phyloP scores from a whole-genome alignment of 1,139 yeast genomes.

The Saccharomyces hybrid region DNA sequence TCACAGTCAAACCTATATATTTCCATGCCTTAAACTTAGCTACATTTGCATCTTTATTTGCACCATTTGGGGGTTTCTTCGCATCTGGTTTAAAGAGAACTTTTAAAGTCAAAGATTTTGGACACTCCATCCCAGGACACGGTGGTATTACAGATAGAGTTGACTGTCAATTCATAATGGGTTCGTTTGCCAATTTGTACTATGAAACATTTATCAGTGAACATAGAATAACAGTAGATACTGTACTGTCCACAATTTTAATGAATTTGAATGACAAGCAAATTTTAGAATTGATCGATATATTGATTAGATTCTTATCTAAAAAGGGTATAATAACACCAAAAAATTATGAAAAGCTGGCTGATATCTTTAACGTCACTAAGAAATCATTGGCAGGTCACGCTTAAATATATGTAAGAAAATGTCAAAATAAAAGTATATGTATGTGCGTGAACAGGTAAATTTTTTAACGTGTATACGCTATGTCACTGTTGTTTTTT shows the following conservation, averaged over 20 bases:
- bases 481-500: background rate
- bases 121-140: constrained; percentile 93
- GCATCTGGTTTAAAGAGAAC: constrained; percentile 96
- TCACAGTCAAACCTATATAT: constrained; percentile 76
- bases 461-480: background rate
- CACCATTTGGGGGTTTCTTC: constrained; percentile 98
- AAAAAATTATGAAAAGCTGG: constrained; percentile 29
- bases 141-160: constrained; percentile 97
- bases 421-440: background rate
- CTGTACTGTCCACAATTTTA: constrained; percentile 66
- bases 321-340: constrained; percentile 45
- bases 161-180: constrained; percentile 98
- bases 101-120: constrained; percentile 89
- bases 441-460: background rate
- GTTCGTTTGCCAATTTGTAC: constrained; percentile 85
- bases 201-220: constrained; percentile 85
- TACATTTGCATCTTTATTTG: constrained; percentile 91
- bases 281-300: constrained; percentile 53
- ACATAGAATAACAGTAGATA: constrained; percentile 62
- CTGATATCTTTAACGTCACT: constrained; percentile 14
- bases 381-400: constrained; percentile 6
- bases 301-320: constrained; percentile 56
- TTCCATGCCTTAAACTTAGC: constrained; percentile 81
- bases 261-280: constrained; percentile 63
- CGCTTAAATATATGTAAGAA: background rate